Conservation (phyloP, 2,329 filamentous ascomycete genomes). For the Esteya vermicola region DNA sequence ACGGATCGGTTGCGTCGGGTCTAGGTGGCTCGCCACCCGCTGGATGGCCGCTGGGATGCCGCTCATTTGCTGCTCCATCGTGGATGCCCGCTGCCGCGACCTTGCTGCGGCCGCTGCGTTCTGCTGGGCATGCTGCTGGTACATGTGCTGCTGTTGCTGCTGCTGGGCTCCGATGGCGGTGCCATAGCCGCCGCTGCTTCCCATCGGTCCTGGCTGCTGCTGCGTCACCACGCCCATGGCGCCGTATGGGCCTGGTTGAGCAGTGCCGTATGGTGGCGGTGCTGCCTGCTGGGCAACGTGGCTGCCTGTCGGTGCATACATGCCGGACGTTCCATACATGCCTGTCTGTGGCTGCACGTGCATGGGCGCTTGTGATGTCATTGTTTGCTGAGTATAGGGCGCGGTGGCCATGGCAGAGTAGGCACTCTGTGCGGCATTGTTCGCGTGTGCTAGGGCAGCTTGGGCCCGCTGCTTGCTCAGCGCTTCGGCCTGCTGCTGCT, state of each 20-base stretch:
- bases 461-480: conserved; percentile 82
- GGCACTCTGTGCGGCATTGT: conserved; percentile 50
- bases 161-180: conserved; percentile 22
- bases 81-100: conserved; percentile 79
- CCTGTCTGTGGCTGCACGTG: conserved; percentile 27
- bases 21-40: conserved; percentile 86
- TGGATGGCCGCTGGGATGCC: conserved; percentile 89
- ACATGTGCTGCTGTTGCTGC: conserved; percentile 44
- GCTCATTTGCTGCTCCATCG: conserved; percentile 88
- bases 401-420: conserved; percentile 40
- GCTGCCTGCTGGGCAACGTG: conserved; percentile 51
- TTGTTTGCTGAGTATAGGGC: conserved; percentile 22
- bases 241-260: conserved; percentile 44
- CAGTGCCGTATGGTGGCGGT: conserved; percentile 45
- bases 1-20: conserved; percentile 86
- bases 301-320: conserved; percentile 52
- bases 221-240: conserved; percentile 53
- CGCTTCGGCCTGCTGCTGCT: conserved; percentile 90
- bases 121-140: conserved; percentile 54
- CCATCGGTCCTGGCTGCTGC: conserved; percentile 51
- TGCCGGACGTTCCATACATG: conserved; percentile 54
- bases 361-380: conserved; percentile 12
- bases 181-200: conserved; percentile 45
- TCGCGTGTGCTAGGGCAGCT: conserved; percentile 57
- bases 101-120: conserved; percentile 50